phyloP scores from a whole-genome alignment of 1,139 yeast species.

The Yamadazyma oceani region DNA sequence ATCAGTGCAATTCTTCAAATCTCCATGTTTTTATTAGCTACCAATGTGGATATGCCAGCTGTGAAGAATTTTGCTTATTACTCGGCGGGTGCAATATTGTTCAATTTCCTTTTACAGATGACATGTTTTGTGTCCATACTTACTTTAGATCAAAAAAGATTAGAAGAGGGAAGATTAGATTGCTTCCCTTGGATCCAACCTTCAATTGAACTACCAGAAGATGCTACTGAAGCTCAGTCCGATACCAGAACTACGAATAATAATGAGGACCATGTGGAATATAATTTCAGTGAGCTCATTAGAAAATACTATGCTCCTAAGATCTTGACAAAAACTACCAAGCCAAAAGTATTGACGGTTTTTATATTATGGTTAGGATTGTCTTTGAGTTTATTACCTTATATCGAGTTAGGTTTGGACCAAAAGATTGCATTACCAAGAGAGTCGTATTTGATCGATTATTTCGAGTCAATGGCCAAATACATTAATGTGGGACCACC shows the following conservation, averaged over 20 bases:
- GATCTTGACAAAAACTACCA: slow-evolving; percentile 48
- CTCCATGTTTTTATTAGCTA: slow-evolving; percentile 74
- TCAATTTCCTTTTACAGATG: slow-evolving; percentile 76
- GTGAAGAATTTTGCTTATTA: slow-evolving; percentile 89
- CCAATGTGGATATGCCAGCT: slow-evolving; percentile 91
- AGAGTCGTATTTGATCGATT: slow-evolving; percentile 75
- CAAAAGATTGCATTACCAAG: slow-evolving; percentile 86
- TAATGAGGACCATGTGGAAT: slow-evolving; percentile 20
- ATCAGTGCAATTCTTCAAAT: slow-evolving; percentile 76
- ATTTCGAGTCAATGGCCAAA: slow-evolving; percentile 72
- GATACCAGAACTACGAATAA: slow-evolving; percentile 9
- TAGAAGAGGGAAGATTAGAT: slow-evolving; percentile 61
- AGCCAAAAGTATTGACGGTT: slow-evolving; percentile 48
- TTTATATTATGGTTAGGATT: slow-evolving; percentile 66
- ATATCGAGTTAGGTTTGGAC: slow-evolving; percentile 75
- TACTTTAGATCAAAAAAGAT: slow-evolving; percentile 63
- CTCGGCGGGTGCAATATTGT: slow-evolving; percentile 80
- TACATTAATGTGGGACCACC: slow-evolving; percentile 92
- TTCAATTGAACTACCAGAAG: slow-evolving; percentile 11
- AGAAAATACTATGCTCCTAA: slow-evolving; percentile 46
- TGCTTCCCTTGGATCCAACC: slow-evolving; percentile 50
- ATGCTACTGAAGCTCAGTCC: slow-evolving; percentile 8
- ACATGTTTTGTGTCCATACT: slow-evolving; percentile 78
- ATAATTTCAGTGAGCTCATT: slow-evolving; percentile 28
- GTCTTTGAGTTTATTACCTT: slow-evolving; percentile 69